A percentile compares a stretch with the other conserved stretches of the same genome.
Evolutionary conservation across 495 filamentous ascomycete species (phyloP).

Genomic region (Staphylotrichum longicolle): DNA sequence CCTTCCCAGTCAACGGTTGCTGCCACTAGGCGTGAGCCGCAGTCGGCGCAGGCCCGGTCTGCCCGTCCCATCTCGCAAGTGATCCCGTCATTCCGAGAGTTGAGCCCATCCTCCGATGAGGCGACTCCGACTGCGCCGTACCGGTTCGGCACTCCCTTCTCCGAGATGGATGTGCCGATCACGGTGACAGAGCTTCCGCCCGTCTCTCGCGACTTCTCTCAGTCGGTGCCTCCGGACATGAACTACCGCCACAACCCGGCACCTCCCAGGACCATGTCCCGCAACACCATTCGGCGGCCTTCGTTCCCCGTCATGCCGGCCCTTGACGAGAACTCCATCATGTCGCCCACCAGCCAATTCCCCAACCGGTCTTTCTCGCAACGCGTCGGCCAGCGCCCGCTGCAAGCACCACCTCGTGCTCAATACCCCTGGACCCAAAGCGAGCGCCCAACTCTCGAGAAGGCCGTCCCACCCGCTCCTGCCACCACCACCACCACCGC

Average conservation of each 20-base stretch:
- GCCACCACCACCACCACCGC: slow-evolving; percentile 21
- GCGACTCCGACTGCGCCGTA: slow-evolving; percentile 57
- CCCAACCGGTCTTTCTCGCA: slow-evolving; percentile 37
- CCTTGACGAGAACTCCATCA: slow-evolving; percentile 50
- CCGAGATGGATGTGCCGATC: slow-evolving; percentile 85
- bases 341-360: slow-evolving; percentile 30
- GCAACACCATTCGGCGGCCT: slow-evolving; percentile 55
- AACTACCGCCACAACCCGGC: slow-evolving; percentile 53
- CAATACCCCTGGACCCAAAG: slow-evolving; percentile 49
- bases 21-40: slow-evolving; percentile 21
- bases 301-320: slow-evolving; percentile 57
- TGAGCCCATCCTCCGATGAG: slow-evolving; percentile 50
- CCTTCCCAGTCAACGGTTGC: slow-evolving; percentile 32
- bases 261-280: slow-evolving; percentile 51
- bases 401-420: slow-evolving; percentile 47
- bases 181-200: slow-evolving; percentile 69
- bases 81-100: slow-evolving; percentile 53
- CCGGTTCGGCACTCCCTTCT: slow-evolving; percentile 75
- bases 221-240: slow-evolving; percentile 95
- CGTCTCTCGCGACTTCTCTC: slow-evolving; percentile 67
- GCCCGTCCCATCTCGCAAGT: slow-evolving; percentile 33
- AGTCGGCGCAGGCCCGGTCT: slow-evolving; percentile 29
- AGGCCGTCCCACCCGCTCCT: slow-evolving; percentile 33
- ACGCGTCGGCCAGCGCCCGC: slow-evolving; percentile 32
- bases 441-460: slow-evolving; percentile 41